phyloP scores from a whole-genome alignment of 1,284 basidiomycete genomes.

The Laetiporus sulphureus region DNA sequence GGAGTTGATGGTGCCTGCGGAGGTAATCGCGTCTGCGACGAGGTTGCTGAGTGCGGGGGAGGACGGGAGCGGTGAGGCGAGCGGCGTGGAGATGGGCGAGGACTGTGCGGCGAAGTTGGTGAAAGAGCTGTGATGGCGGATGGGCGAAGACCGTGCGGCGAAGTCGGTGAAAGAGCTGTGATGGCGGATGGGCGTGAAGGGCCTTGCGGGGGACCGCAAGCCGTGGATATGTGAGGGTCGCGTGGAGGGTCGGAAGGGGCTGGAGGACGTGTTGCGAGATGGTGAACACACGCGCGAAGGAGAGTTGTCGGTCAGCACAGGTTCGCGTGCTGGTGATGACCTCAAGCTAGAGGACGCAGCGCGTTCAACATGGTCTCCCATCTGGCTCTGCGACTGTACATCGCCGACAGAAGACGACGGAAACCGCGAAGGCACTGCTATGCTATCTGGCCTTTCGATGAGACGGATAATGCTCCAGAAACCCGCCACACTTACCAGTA shows the following conservation, averaged over 20 bases:
- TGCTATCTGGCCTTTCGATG: too few relatives aligned
- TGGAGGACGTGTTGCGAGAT: neutral
- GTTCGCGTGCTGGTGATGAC: too few relatives aligned
- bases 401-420: too few relatives aligned
- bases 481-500: conserved; percentile 12
- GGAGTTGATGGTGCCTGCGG: conserved; percentile 4
- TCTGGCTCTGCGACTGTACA: too few relatives aligned
- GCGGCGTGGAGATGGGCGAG: conserved; percentile 15
- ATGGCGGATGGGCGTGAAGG: neutral
- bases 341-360: too few relatives aligned
- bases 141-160: conserved; percentile 3
- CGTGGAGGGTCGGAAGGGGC: neutral
- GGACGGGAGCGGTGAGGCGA: conserved; percentile 10
- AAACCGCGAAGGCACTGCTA: too few relatives aligned
- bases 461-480: too few relatives aligned
- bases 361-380: too few relatives aligned
- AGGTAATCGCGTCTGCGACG: conserved; percentile 15
- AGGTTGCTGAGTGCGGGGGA: conserved; percentile 14
- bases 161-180: neutral
- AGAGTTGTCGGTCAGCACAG: too few relatives aligned
- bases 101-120: conserved; percentile 13
- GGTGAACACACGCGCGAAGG: neutral
- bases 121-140: conserved; percentile 10
- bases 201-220: neutral
- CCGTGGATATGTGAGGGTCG: neutral